Percentiles rank a stretch among this genome's conserved stretches.
phyloP scores from a whole-genome alignment of 345 rosid genomes.

The Noccaea caerulescens region DNA sequence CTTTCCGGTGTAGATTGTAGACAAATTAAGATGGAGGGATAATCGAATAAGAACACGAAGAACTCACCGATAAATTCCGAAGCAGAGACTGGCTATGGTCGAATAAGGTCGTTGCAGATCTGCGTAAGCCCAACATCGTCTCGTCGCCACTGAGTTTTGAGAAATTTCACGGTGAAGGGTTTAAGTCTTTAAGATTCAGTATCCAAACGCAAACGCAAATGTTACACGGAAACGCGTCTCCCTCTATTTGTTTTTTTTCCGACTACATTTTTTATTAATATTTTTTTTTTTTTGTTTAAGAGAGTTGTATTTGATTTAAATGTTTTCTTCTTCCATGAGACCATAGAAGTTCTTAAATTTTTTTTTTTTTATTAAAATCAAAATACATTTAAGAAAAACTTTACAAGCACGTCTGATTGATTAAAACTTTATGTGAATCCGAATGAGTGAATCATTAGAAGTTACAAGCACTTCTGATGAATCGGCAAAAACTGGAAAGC shows the following conservation, averaged over 20 bases:
- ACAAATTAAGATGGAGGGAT: background rate
- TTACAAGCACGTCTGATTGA: too few species aligned
- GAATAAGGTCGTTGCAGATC: conserved; percentile 44
- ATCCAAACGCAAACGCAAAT: conserved; percentile 10
- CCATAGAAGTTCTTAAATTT: too few species aligned
- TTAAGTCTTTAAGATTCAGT: conserved; percentile 30
- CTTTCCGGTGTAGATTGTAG: conserved; percentile 1
- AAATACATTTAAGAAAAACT: too few species aligned
- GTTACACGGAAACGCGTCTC: background rate
- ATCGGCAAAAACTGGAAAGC: conserved; percentile 71
- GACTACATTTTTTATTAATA: too few species aligned
- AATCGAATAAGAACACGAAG: conserved; percentile 6
- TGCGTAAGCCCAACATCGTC: conserved; percentile 46
- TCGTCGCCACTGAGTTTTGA: conserved; percentile 22
- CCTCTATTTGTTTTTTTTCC: background rate
- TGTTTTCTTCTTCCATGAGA: too few species aligned
- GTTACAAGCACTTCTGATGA: too few species aligned
- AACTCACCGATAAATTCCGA: conserved; percentile 43
- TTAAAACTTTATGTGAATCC: too few species aligned
- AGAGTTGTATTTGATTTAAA: too few species aligned
- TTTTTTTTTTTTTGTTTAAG: too few species aligned
- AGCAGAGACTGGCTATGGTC: conserved; percentile 49
- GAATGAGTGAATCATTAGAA: too few species aligned
- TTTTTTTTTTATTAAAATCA: too few species aligned
- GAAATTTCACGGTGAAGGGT: conserved; percentile 20